Evolutionary conservation across 345 rosid genomes (phyloP).

Genomic region (Cardiospermum halicacabum): DNA sequence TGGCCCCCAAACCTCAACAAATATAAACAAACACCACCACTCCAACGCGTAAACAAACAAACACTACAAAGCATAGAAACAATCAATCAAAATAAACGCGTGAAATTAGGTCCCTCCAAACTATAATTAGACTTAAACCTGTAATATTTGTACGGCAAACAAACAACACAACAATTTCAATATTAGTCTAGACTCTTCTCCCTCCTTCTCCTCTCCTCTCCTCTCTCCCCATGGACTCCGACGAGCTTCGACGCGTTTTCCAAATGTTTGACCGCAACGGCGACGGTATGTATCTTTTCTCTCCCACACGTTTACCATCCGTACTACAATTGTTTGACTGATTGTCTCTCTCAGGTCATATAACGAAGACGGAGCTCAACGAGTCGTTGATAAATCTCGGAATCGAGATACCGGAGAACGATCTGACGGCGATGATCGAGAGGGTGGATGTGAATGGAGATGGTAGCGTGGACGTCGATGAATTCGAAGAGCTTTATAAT

Average conservation of each 20-base stretch:
- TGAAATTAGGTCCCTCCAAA: neutral
- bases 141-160: neutral
- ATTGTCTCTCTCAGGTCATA: constrained; percentile 9
- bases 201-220: neutral
- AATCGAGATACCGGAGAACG: constrained; percentile 55
- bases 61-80: too few species aligned
- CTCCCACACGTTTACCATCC: neutral
- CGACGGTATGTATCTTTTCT: constrained; percentile 34
- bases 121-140: constrained; percentile 10
- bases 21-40: too few species aligned
- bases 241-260: constrained; percentile 66
- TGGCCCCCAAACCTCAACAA: too few species aligned
- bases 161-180: constrained; percentile 25
- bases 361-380: constrained; percentile 57
- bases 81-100: too few species aligned
- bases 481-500: constrained; percentile 57
- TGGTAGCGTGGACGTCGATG: constrained; percentile 59
- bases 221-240: constrained; percentile 33
- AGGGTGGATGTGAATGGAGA: constrained; percentile 53
- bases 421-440: constrained; percentile 47
- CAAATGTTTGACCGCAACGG: constrained; percentile 79
- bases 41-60: neutral
- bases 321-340: too few species aligned
- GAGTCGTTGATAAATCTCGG: constrained; percentile 67
- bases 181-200: constrained; percentile 32